These are phyloP conservation scores for Laguncularia racemosa DNA, from an alignment of 345 rosid genomes.

Conservation along the genomic window DNA sequence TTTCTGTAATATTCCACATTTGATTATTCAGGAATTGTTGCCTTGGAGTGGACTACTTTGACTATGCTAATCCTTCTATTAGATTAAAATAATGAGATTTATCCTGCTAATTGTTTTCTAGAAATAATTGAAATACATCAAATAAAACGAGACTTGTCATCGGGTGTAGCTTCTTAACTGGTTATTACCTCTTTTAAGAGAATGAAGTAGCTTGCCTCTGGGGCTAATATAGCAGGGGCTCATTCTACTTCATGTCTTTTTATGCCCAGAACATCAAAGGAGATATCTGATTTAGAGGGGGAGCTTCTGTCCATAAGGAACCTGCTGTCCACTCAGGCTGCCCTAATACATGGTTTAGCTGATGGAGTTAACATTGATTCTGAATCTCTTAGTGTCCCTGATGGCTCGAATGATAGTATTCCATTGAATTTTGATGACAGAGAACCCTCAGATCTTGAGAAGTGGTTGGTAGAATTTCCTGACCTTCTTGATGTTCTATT, in stretches of 20 bases:
- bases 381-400: conserved; percentile 32
- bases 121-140: no score
- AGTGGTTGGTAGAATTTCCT: conserved; percentile 81
- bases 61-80: no score
- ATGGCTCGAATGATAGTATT: conserved; percentile 33
- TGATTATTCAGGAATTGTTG: no score
- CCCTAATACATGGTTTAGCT: conserved; percentile 83
- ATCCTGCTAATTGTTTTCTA: no score
- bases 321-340: conserved; percentile 88
- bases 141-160: no score
- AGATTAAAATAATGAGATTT: no score
- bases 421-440: conserved; percentile 34
- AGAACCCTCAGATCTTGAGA: conserved; percentile 72
- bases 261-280: conserved; percentile 74
- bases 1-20: no score
- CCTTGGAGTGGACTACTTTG: no score
- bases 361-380: conserved; percentile 78
- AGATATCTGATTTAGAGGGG: conserved; percentile 98
- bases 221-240: no score
- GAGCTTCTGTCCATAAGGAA: conserved; percentile 91
- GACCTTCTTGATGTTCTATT: conserved; percentile 85
- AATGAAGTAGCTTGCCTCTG: no score
- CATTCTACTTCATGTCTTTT: neutral
- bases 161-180: no score
- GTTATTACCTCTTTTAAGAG: no score